Conservation (phyloP, 768 basidiomycete genomes). For the Mycena floridula region DNA sequence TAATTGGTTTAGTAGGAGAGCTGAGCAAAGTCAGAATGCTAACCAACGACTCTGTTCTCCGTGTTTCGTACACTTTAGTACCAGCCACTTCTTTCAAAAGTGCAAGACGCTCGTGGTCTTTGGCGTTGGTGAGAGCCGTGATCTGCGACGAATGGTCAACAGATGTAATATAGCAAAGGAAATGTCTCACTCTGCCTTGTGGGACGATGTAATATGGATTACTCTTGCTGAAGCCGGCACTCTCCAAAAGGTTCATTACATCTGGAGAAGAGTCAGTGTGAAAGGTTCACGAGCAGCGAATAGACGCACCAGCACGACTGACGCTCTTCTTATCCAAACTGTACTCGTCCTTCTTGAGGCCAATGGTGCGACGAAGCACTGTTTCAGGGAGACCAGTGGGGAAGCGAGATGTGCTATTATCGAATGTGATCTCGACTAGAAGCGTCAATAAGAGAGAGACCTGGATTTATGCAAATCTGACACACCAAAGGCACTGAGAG, state of each 20-base stretch:
- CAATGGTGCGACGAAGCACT: conserved; percentile 88
- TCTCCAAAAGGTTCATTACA: conserved; percentile 94
- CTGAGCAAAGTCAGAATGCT: too few relatives aligned
- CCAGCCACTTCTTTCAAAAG: conserved; percentile 98
- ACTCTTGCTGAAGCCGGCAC: conserved; percentile 95
- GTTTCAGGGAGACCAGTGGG: conserved; percentile 88
- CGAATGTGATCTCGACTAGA: conserved; percentile 88
- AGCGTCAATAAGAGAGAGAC: conserved; percentile 2
- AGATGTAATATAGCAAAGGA: neutral
- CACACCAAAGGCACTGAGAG: conserved; percentile 85
- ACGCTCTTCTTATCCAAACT: conserved; percentile 93
- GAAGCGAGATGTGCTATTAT: conserved; percentile 91
- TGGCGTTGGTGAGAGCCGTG: conserved; percentile 93
- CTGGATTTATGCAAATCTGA: conserved; percentile 7
- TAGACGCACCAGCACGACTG: too few relatives aligned
- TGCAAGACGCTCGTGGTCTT: conserved; percentile 88
- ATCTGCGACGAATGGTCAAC: conserved; percentile 46
- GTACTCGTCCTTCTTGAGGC: conserved; percentile 98
- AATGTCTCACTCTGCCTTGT: conserved; percentile 78
- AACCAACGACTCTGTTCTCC: conserved; percentile 84
- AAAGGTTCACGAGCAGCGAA: too few relatives aligned
- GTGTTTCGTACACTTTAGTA: conserved; percentile 96
- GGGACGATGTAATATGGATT: conserved; percentile 99
- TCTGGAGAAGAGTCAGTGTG: too few relatives aligned
- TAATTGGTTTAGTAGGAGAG: too few relatives aligned